Evolutionary conservation across 2,329 filamentous ascomycete genomes (phyloP).

Genomic region (Sporothrix inflata): DNA sequence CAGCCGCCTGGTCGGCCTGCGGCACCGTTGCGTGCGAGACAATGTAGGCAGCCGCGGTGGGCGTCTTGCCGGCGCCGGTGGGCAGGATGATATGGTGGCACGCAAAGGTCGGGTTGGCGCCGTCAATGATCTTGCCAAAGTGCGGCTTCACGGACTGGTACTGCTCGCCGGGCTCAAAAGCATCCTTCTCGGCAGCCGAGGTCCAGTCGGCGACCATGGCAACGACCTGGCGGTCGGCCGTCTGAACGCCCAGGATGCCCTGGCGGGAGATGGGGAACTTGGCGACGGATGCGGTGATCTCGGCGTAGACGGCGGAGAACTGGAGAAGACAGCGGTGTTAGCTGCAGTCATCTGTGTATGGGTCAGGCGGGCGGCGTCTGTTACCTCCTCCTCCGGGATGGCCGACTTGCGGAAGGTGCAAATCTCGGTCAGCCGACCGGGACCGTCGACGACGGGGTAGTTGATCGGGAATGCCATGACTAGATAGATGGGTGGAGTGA

Average conservation of each 20-base stretch:
- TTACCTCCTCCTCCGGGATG: constrained; percentile 14
- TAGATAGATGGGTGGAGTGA: background rate
- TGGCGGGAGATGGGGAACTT: constrained; percentile 12
- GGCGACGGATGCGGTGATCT: background rate
- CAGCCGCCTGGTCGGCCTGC: constrained; percentile 4
- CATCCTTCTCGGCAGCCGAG: constrained; percentile 12
- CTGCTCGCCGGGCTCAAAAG: constrained; percentile 15
- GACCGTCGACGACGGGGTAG: background rate
- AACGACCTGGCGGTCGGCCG: constrained; percentile 1
- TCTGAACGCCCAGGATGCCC: constrained; percentile 3
- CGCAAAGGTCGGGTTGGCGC: background rate
- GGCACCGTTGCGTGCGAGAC: constrained; percentile 3
- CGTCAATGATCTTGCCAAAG: constrained; percentile 3
- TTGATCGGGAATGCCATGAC: background rate
- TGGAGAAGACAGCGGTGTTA: background rate
- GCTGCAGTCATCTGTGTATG: background rate
- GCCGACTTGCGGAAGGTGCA: constrained; percentile 16
- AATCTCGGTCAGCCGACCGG: constrained; percentile 7
- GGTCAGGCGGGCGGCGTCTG: background rate
- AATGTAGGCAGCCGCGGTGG: background rate
- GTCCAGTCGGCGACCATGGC: constrained; percentile 18
- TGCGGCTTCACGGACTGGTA: constrained; percentile 15
- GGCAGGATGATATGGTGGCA: constrained; percentile 17
- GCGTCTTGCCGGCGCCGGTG: background rate
- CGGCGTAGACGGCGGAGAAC: background rate